These are phyloP conservation scores for Triangularia verruculosa DNA, from an alignment of 2,329 filamentous ascomycete species.

Conservation along the genomic window DNA sequence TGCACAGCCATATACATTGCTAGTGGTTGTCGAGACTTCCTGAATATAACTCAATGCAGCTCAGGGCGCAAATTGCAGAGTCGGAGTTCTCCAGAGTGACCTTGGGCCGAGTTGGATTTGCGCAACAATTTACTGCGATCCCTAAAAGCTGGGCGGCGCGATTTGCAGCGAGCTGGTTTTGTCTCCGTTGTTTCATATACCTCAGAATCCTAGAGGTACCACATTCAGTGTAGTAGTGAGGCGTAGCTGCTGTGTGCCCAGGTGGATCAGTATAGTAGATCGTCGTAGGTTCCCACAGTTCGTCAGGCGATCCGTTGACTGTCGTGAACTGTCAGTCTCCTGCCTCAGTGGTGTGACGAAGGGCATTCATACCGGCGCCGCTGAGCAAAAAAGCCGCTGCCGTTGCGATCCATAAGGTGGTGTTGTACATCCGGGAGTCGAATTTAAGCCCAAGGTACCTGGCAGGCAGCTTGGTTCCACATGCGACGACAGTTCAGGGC, in stretches of 20 bases:
- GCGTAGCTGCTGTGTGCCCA: too few species aligned
- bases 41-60: background rate
- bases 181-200: too few species aligned
- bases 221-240: too few species aligned
- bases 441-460: background rate
- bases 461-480: background rate
- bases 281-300: background rate
- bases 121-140: background rate
- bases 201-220: too few species aligned
- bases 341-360: background rate
- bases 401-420: background rate
- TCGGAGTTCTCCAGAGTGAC: background rate
- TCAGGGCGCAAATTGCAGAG: background rate
- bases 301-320: background rate
- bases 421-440: background rate
- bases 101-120: too few species aligned
- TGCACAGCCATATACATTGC: conserved; percentile 36
- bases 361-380: background rate
- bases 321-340: background rate
- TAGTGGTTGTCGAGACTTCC: conserved; percentile 28
- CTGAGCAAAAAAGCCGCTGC: background rate
- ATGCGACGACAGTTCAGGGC: background rate
- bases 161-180: too few species aligned
- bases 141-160: background rate
- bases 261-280: background rate